Percentiles rank a stretch among this genome's conserved stretches.
These are phyloP conservation scores for Echites panduratus DNA, from an alignment of 257 asterid species.

Conservation along the genomic window DNA sequence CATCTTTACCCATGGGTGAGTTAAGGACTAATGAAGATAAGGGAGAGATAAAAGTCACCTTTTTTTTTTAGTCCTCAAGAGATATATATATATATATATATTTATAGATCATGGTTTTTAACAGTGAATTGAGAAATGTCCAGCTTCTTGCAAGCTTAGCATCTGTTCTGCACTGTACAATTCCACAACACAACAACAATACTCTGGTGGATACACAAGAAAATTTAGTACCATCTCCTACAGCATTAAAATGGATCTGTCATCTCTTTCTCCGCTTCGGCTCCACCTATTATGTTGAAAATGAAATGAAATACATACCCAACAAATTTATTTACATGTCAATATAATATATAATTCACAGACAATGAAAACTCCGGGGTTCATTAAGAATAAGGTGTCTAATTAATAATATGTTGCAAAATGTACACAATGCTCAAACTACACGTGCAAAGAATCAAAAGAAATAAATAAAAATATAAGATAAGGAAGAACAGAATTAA, in stretches of 20 bases:
- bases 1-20: background rate
- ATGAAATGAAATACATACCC: background rate
- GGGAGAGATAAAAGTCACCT: background rate
- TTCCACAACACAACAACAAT: conserved; percentile 15
- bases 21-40: background rate
- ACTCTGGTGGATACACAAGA: background rate
- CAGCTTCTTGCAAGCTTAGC: background rate
- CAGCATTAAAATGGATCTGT: background rate
- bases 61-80: background rate
- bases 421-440: background rate
- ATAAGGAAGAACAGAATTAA: too few relatives aligned
- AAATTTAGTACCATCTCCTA: background rate
- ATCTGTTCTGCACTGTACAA: conserved; percentile 13
- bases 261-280: conserved; percentile 14
- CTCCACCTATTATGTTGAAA: too few relatives aligned
- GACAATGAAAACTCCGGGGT: background rate
- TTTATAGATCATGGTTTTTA: background rate
- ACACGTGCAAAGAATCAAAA: too few relatives aligned
- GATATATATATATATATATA: too few relatives aligned
- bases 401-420: background rate
- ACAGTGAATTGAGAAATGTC: conserved; percentile 2
- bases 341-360: background rate
- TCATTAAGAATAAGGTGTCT: background rate
- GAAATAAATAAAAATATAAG: too few relatives aligned
- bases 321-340: background rate